Percentiles rank a stretch among this genome's conserved stretches.
phyloP scores from a whole-genome alignment of 192 early-diverging fungal species.

The Podila epigama region DNA sequence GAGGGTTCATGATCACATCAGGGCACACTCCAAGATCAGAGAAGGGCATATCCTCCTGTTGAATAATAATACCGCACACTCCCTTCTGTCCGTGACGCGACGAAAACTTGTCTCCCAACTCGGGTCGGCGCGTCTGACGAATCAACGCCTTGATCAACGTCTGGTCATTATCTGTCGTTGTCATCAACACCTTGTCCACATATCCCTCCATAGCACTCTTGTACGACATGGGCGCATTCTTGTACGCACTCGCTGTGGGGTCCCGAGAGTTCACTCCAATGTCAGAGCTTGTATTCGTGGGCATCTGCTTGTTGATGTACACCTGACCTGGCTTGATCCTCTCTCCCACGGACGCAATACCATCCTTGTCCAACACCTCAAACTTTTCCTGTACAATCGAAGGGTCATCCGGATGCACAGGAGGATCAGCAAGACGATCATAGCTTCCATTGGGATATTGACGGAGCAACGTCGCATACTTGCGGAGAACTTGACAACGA shows the following conservation, averaged over 20 bases:
- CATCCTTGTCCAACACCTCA: conserved; percentile 84
- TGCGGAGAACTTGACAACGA: conserved; percentile 93
- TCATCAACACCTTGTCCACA: conserved; percentile 91
- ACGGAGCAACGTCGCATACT: conserved; percentile 85
- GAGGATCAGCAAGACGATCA: conserved; percentile 79
- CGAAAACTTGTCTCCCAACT: conserved; percentile 98
- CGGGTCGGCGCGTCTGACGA: conserved; percentile 92
- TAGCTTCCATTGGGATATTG: conserved; percentile 88
- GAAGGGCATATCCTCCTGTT: conserved; percentile 98
- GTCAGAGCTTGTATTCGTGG: conserved; percentile 73
- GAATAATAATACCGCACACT: conserved; percentile 95
- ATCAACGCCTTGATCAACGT: conserved; percentile 89
- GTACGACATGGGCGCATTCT: conserved; percentile 82
- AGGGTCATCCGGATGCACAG: conserved; percentile 41
- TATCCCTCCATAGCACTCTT: conserved; percentile 91
- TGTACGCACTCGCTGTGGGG: conserved; percentile 58
- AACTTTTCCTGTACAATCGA: conserved; percentile 59
- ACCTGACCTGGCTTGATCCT: conserved; percentile 72
- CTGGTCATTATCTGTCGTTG: conserved; percentile 93
- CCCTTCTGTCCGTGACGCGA: conserved; percentile 99
- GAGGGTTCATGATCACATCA: conserved; percentile 99
- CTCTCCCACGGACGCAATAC: conserved; percentile 88
- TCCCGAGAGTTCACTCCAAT: conserved; percentile 57
- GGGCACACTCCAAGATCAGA: conserved; percentile 88
- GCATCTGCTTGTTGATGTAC: conserved; percentile 89